These are phyloP conservation scores for Neurospora crassa DNA, from an alignment of 2,329 filamentous ascomycete genomes.

Conservation along the genomic window DNA sequence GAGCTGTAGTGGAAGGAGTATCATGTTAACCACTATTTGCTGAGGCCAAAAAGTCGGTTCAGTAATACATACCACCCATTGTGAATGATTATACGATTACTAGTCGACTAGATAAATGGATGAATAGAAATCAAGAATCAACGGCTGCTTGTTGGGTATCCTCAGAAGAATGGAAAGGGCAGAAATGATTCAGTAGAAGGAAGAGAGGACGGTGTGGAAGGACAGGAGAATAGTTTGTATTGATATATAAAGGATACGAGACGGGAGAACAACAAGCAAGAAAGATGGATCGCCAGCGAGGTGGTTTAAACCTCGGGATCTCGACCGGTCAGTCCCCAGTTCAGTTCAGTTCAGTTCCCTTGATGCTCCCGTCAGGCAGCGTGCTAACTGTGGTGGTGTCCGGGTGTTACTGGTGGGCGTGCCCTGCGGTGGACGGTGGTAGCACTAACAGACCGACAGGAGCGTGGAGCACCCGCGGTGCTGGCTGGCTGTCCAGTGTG, in stretches of 20 bases:
- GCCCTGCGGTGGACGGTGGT: not conserved
- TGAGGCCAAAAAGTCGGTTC: not conserved
- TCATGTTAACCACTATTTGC: constrained; percentile 3
- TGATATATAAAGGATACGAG: not conserved
- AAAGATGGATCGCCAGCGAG: constrained; percentile 1
- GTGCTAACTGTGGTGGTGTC: not conserved
- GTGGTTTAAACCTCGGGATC: not conserved
- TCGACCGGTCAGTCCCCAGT: not conserved
- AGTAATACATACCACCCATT: constrained; percentile 16
- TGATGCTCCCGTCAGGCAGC: not conserved
- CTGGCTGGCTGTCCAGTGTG: not conserved
- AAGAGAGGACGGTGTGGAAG: not conserved
- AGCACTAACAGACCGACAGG: not conserved
- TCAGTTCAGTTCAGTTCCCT: no score
- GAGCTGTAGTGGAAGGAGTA: constrained; percentile 27
- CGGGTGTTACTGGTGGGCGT: not conserved
- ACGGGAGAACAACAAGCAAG: not conserved
- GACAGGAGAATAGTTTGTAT: not conserved
- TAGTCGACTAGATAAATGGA: not conserved
- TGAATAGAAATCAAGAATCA: not conserved
- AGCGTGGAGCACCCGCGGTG: not conserved
- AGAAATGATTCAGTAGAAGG: not conserved
- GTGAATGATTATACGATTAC: constrained; percentile 7
- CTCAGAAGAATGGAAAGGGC: not conserved
- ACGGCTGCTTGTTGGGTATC: not conserved